Evolutionary conservation across 225 moss, liverwort and hornwort genomes (phyloP), one percentile per base, ranked within the genome.

Genomic region (Marchantia polymorpha): DNA sequence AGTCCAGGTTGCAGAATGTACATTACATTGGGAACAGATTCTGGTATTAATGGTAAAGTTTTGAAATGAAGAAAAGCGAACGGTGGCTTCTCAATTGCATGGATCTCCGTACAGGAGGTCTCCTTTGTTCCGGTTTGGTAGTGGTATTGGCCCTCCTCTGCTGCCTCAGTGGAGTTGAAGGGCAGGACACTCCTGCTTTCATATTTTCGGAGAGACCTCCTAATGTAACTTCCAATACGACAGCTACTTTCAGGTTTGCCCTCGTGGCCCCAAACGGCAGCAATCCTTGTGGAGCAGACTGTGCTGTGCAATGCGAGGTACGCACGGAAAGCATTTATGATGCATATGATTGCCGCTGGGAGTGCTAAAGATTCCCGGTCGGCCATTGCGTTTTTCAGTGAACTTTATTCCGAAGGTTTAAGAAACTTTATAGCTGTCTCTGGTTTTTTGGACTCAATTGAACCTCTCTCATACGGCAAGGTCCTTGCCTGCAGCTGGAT

Each of bases 261-360:
- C 85, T 91, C 26, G 68, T 84, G 7, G 83, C 73, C n/a, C 60
- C 73, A 10, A 83, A 86, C 80, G 92, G 90, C 68, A 89, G 75
- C 79, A 82, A 92, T 79, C 90, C 89, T 13, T 96, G 96, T 74
- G 87, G 75, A n/a, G 86, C 78, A n/a, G 86, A 81, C 27, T 96
- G 96, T 85, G 78, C 86, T 64, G 87, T 90, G 75, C 89, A 83
- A 69, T 96, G 96, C 82, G 76, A 90, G 95, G 95, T 96, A 88
- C 13, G 52, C 64, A 88, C 90, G 71, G 23, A 19, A 9, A 20
- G 51, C 0, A 58, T 20, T 12, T 20, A 51, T 7, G 30, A 8
- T 16, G 3, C 39, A 31, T 25, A 46, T 6, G 58, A 10, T 60
- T 73, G 19, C 48, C 1, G n/a, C 12, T 72, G 49, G 47, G 12